Percentiles rank a stretch among this genome's conserved stretches.
These are phyloP conservation scores for Penicillium verhagenii DNA, from an alignment of 495 filamentous ascomycete species.

Conservation along the genomic window DNA sequence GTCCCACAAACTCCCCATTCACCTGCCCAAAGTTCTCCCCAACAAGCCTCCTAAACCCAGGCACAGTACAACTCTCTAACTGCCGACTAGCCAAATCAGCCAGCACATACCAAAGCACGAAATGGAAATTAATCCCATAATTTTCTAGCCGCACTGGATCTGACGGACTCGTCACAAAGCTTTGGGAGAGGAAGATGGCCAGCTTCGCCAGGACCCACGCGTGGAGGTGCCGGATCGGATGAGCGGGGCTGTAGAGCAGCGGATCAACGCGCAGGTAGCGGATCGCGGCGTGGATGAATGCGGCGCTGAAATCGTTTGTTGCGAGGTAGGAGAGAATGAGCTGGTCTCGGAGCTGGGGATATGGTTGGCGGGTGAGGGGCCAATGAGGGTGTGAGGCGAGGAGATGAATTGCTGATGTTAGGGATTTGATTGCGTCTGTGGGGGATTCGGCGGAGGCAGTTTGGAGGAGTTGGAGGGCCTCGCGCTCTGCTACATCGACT, in stretches of 20 bases:
- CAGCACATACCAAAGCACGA: constrained; percentile 38
- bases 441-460: constrained; percentile 13
- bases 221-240: constrained; percentile 46
- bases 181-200: constrained; percentile 35
- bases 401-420: constrained; percentile 23
- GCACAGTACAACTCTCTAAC: constrained; percentile 34
- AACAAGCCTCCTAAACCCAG: constrained; percentile 35
- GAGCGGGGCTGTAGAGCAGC: constrained; percentile 29
- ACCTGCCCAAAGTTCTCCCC: constrained; percentile 31
- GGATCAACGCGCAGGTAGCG: constrained; percentile 41
- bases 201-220: constrained; percentile 42
- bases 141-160: constrained; percentile 19
- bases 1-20: constrained; percentile 28
- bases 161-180: constrained; percentile 15
- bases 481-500: constrained; percentile 19
- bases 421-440: constrained; percentile 15
- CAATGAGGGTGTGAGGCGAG: constrained; percentile 26
- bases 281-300: constrained; percentile 39
- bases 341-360: constrained; percentile 39
- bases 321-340: constrained; percentile 34
- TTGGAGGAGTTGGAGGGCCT: constrained; percentile 30
- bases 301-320: constrained; percentile 27
- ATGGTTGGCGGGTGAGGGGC: constrained; percentile 41
- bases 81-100: constrained; percentile 42
- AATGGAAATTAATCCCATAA: constrained; percentile 31